phyloP scores from a whole-genome alignment of 2,329 filamentous ascomycete species.

The Colletotrichum sp. region DNA sequence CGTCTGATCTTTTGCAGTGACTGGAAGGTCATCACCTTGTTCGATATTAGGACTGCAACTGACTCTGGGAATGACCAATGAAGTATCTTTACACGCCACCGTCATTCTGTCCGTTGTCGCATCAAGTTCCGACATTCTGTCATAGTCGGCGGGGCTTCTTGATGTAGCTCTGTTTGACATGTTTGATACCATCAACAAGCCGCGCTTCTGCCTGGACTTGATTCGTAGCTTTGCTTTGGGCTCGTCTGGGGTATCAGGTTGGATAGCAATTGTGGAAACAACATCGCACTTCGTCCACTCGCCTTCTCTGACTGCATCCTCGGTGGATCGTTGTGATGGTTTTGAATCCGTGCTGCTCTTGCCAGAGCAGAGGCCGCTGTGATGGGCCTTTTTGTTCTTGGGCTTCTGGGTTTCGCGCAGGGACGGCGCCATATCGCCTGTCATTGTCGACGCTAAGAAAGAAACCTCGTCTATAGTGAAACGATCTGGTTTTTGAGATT shows the following conservation, averaged over 20 bases:
- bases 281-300: neutral
- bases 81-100: neutral
- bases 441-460: neutral
- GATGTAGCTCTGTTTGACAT: slow-evolving; percentile 38
- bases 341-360: neutral
- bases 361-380: neutral
- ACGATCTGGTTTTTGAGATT: neutral
- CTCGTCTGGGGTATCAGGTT: neutral
- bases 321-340: neutral
- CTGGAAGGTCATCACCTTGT: neutral
- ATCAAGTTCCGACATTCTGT: neutral
- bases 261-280: neutral
- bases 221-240: slow-evolving; percentile 52
- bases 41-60: neutral
- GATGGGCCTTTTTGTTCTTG: neutral
- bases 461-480: neutral
- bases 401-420: neutral
- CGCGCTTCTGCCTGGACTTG: slow-evolving; percentile 50
- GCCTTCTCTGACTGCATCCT: neutral
- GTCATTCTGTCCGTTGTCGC: neutral
- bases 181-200: slow-evolving; percentile 51
- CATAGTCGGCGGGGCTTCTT: neutral
- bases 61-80: neutral
- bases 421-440: neutral
- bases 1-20: neutral